Base-by-base conservation (phyloP, 192 early-diverging fungal genomes). In the Gamsiella multidivaricata region DNA sequence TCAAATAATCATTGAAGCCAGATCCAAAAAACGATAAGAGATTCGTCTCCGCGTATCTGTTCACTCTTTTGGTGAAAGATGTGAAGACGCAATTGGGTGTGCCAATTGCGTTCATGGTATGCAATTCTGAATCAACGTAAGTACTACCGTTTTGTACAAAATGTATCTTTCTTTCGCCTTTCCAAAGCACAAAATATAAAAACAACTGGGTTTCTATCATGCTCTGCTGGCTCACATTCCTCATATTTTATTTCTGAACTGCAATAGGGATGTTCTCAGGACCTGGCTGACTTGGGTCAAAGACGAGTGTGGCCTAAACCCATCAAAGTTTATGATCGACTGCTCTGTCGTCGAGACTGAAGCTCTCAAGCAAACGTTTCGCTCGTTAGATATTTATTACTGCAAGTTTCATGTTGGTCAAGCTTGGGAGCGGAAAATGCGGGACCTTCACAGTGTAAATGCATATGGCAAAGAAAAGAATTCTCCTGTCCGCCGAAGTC, bases 231-330 rank as follows among this genome's bases (percentile, higher is more conserved):
- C 3, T 25, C 18, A 51, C 11, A 51, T 51, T 51, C 49, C 23
- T 39, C 12, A 5, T 5, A 9, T 39, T 12, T 39, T 39, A 39
- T 12, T 39, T 12, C 5, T 39, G 37, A 51, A 51, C 23, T 51
- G 18, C 23, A 51, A 51, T 23, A 51, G 49, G 12, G 23, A 3
- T 6, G 23, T 51, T 51, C 10, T 23, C 49, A 51, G 22, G 49
- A 51, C 49, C 2, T 51, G 49, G 49, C 11, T 51, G 49, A 51
- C 49, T 39, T 39, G 49, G 49, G 49, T 51, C 49, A 51, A 51
- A 25, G 23, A 51, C 3, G 22, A 51, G 25, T 51, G 49, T 25
- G 49, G 49, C 23, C 23, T 6, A n/a, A 5, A 3, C 22, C 22
- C 23, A 5, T 51, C 49, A 2, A 51, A 51, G 49, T 51, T 51